Base-by-base conservation (phyloP, 2,329 filamentous ascomycete species). In the Mollisia scopiformis region DNA sequence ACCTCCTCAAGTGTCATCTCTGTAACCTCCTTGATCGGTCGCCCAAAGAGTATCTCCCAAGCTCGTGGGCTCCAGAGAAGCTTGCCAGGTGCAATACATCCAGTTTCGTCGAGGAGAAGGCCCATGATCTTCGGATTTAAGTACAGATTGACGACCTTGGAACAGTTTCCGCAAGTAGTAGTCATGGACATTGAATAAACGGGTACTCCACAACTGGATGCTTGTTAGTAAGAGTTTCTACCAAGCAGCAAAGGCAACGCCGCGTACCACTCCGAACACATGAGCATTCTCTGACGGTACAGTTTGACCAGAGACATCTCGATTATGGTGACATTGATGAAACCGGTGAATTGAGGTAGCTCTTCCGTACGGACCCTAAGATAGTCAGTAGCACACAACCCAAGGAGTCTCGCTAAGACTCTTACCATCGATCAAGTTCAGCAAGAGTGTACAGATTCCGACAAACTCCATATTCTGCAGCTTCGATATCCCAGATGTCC, bases 71-170 rank as follows among this genome's bases (percentile, higher is more conserved):
- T 80, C 74, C 86, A 81, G 19, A 86, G 72, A 2, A 87, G 73
- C 70, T 85, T 86, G 0, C 80, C 81, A 1, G 76, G 69, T 1
- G 72, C 69, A 8, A 87, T 76, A 33, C 76, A 77, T 5, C 82
- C 85, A 0, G 84, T 88, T 70, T 88, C 86, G 61, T 88, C 80
- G 7, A 77, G 54, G 2, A 81, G 66, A 0, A 68, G 70, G 8
- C 78, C 77, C 27, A 82, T 69, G 31, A 79, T 70, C 10, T 72
- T 73, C 3, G 79, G 75, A 63, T 81, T 82, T 2, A 78, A 68
- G 7, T 65, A 63, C 11, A 80, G 73, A 0, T 62, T 50, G 2
- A 69, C 63, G 2, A 63, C 49, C 10, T 55, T 67, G 13, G 66
- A 59, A 62, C 79, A 82, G 62, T 77, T 75, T 23, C 71, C 75